Conservation (phyloP, 2,329 filamentous ascomycete genomes). For the Ascochyta fabae region DNA sequence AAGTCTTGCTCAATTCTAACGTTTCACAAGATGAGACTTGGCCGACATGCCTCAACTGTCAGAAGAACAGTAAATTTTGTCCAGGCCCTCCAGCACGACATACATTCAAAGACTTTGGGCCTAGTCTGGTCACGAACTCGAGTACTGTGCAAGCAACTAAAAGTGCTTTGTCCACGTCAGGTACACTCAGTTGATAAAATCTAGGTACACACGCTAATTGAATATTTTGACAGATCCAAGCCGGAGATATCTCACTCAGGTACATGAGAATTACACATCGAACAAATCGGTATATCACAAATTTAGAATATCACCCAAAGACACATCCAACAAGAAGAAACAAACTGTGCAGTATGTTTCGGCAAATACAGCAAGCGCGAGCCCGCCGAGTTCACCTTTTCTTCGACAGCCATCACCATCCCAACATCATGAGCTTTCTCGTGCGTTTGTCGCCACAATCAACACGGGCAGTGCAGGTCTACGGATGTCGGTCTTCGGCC, state of each 20-base stretch:
- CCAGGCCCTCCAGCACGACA: slow-evolving; percentile 44
- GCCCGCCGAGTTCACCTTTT: slow-evolving; percentile 25
- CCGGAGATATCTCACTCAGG: slow-evolving; percentile 25
- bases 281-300: slow-evolving; percentile 39
- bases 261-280: slow-evolving; percentile 34
- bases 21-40: slow-evolving; percentile 42
- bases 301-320: slow-evolving; percentile 33
- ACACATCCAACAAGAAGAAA: slow-evolving; percentile 7
- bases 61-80: slow-evolving; percentile 44
- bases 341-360: slow-evolving; percentile 15
- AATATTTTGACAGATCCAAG: slow-evolving; percentile 18
- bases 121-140: slow-evolving; percentile 19
- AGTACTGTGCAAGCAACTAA: not conserved
- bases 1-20: slow-evolving; percentile 16
- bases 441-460: slow-evolving; percentile 35
- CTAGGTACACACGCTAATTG: not conserved
- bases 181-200: not conserved
- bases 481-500: slow-evolving; percentile 40
- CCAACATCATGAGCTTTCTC: slow-evolving; percentile 35
- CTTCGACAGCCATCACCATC: slow-evolving; percentile 34
- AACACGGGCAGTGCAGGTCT: slow-evolving; percentile 37
- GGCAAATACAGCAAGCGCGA: slow-evolving; percentile 18
- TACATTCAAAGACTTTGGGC: slow-evolving; percentile 41
- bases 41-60: slow-evolving; percentile 44
- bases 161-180: not conserved